Conservation (phyloP, 179 eudicot species). For the Heliamphora pulchella region DNA sequence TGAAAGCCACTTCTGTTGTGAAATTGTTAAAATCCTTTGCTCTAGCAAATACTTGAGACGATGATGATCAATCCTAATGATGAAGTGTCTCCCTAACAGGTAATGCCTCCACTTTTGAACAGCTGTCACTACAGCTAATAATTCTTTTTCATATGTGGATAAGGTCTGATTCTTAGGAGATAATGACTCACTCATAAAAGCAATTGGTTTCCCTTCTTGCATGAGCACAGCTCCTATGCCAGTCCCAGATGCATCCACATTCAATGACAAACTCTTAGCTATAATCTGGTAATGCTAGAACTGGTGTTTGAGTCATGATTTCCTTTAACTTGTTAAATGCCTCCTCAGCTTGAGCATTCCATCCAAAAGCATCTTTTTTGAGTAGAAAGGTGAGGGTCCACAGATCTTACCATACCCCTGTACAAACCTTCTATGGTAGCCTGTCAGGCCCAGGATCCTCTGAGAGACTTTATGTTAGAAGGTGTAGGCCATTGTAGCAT, state of each 20-base stretch:
- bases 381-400: no score
- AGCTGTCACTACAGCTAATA: background rate
- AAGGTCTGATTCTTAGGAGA: background rate
- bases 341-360: no score
- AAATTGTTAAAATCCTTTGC: background rate
- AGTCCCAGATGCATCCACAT: background rate
- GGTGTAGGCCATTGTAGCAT: no score
- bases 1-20: background rate
- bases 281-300: background rate
- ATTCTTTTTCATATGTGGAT: background rate
- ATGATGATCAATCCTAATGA: background rate
- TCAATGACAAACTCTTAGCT: background rate
- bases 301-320: no score
- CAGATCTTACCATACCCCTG: no score
- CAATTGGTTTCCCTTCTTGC: background rate
- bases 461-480: no score
- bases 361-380: no score
- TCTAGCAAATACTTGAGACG: background rate
- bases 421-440: no score
- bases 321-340: no score
- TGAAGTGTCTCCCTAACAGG: background rate
- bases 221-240: background rate
- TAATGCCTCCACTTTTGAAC: background rate
- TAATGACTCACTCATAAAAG: background rate
- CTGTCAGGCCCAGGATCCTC: no score